Evolutionary conservation across 1,284 basidiomycete genomes (phyloP).

Genomic region (Microbotryum lychnidis-dioicae): DNA sequence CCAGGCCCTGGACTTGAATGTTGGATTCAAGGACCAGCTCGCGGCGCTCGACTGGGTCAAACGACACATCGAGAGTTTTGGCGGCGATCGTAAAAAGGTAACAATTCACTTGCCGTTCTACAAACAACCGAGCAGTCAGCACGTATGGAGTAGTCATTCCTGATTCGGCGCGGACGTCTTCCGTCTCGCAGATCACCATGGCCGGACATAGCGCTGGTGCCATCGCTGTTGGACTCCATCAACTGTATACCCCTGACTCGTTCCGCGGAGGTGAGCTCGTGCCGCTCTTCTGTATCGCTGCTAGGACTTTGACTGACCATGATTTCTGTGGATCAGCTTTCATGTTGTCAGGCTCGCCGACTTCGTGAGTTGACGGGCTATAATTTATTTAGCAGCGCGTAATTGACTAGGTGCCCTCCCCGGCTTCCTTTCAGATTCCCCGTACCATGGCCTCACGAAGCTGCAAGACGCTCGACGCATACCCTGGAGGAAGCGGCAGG

Average conservation of each 20-base stretch:
- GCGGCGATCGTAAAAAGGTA: slow-evolving; percentile 19
- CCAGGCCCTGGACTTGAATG: slow-evolving; percentile 28
- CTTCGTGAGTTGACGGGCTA: slow-evolving; percentile 11
- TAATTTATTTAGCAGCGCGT: too few species aligned
- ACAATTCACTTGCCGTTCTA: not conserved
- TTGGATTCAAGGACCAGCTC: slow-evolving; percentile 28
- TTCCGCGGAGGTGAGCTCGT: slow-evolving; percentile 11
- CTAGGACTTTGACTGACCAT: too few species aligned
- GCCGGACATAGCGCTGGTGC: slow-evolving; percentile 30
- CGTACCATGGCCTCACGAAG: slow-evolving; percentile 30
- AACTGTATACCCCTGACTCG: slow-evolving; percentile 18
- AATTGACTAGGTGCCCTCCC: not conserved
- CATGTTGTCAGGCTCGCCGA: slow-evolving; percentile 30
- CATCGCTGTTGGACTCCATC: slow-evolving; percentile 29
- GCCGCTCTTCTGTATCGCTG: too few species aligned
- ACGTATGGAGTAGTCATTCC: not conserved
- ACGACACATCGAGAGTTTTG: slow-evolving; percentile 18
- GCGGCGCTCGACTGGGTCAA: slow-evolving; percentile 23
- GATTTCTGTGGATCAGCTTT: slow-evolving; percentile 11
- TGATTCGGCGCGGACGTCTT: not conserved
- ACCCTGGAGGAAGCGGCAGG: too few species aligned
- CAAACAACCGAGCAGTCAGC: too few species aligned
- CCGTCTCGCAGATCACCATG: slow-evolving; percentile 11
- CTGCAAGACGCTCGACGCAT: slow-evolving; percentile 10
- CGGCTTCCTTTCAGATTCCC: slow-evolving; percentile 16